These are phyloP conservation scores for Pyrenophora graminea DNA, from an alignment of 2,329 filamentous ascomycete genomes.

Conservation along the genomic window DNA sequence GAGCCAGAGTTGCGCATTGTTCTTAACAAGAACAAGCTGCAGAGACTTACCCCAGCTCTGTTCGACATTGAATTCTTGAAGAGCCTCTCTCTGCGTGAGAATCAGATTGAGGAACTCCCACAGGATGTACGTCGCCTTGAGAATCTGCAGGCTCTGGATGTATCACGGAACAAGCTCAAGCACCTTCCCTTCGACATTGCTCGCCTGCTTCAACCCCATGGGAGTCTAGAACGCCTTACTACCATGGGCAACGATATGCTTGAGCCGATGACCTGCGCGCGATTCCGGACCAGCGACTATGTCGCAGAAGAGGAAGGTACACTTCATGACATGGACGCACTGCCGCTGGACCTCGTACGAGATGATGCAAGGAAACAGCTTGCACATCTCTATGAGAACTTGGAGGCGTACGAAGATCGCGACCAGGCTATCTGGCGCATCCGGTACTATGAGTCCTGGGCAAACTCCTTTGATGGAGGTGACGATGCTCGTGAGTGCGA, in stretches of 20 bases:
- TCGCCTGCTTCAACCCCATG: slow-evolving; percentile 19
- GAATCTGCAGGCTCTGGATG: slow-evolving; percentile 26
- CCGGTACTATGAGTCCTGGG: slow-evolving; percentile 22
- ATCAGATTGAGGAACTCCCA: slow-evolving; percentile 35
- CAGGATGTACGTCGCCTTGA: slow-evolving; percentile 28
- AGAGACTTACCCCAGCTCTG: slow-evolving; percentile 25
- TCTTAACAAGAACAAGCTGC: slow-evolving; percentile 28
- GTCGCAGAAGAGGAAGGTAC: not conserved
- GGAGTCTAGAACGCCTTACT: slow-evolving; percentile 17
- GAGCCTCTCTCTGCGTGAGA: slow-evolving; percentile 27
- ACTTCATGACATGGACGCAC: not conserved
- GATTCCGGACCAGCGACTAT: slow-evolving; percentile 4
- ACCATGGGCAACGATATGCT: slow-evolving; percentile 25
- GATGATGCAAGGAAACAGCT: slow-evolving; percentile 9
- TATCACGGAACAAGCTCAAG: slow-evolving; percentile 30
- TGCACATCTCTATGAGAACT: slow-evolving; percentile 6
- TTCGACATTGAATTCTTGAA: slow-evolving; percentile 36
- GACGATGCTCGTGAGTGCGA: not conserved
- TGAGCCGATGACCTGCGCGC: slow-evolving; percentile 11
- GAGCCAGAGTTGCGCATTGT: slow-evolving; percentile 31
- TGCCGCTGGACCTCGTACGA: slow-evolving; percentile 4
- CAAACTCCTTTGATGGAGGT: slow-evolving; percentile 7
- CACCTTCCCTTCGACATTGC: slow-evolving; percentile 36
- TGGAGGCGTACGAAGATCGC: slow-evolving; percentile 13
- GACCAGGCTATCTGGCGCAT: slow-evolving; percentile 22